Evolutionary conservation across 1,284 basidiomycete genomes (phyloP), one percentile per base, ranked within the genome.

Genomic region (Apiotrichum brassicae): DNA sequence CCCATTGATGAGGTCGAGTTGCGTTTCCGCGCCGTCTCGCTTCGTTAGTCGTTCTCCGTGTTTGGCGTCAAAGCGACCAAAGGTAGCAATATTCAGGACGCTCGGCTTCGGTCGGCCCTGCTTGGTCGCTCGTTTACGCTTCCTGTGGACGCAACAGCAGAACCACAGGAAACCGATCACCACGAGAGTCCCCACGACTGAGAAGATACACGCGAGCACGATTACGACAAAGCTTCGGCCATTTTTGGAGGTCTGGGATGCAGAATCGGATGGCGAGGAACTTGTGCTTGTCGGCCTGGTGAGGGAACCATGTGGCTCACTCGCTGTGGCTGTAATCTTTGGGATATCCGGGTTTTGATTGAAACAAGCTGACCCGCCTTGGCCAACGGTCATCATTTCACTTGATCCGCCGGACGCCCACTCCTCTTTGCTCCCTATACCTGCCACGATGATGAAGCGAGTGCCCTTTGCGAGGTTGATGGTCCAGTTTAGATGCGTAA

Each of bases 141-240:
- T 40, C 2, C 43, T 38, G 7, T 59, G 51, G 56, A 72, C 43
- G 56, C 68, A 49, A 52, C 65, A 43, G 61, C 71, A 55, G 61
- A 71, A 35, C 68, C 72, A 54, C 70, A 76, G 20, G 75, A 78
- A 7, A 37, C 63, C 49, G 51, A 72, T 57, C 59, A 74, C 37
- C 46, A 68, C 28, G 48, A 73, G 54, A 16, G 67, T 64, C 28
- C 58, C 60, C 35, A 68, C 23, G 43, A 66, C 52, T 28, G 64
- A 61, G 81, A 86, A 53, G 81, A 83, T 51, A 80, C 60, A 60
- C 14, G 65, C 59, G 81, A 84, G 25, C 82, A 87, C 24, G 9
- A 51, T 41, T 2, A 43, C 48, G 2, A 32, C 37, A 18, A 14
- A 3, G 13, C 23, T 42, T 22, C 43, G 7, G 26, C 5, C 6